Percentiles rank a stretch among this genome's conserved stretches.
Evolutionary conservation across 2,329 filamentous ascomycete species (phyloP).

Genomic region (Tolypocladium paradoxum): DNA sequence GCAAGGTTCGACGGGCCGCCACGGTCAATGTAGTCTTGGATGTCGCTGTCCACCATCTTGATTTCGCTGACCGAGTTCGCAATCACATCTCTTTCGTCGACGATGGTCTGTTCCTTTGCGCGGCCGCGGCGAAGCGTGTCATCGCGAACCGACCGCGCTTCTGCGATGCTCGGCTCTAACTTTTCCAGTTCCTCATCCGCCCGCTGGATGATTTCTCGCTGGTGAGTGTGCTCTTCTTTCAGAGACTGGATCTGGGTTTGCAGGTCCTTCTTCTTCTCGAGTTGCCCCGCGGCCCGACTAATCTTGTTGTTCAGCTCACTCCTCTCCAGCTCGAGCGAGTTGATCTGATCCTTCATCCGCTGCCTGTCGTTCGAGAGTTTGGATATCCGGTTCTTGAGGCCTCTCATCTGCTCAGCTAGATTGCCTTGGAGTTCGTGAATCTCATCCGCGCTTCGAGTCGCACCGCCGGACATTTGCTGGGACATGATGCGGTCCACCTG

Average conservation of each 20-base stretch:
- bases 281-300: constrained; percentile 56
- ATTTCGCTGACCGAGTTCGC: constrained; percentile 69
- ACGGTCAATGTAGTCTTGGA: constrained; percentile 66
- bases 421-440: constrained; percentile 67
- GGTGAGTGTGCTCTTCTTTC: constrained; percentile 55
- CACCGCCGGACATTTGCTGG: constrained; percentile 59
- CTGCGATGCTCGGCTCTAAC: constrained; percentile 65
- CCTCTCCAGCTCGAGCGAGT: constrained; percentile 62
- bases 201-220: constrained; percentile 57
- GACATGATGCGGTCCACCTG: constrained; percentile 67
- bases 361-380: constrained; percentile 63
- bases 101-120: constrained; percentile 60
- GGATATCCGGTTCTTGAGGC: constrained; percentile 50
- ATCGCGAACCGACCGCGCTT: constrained; percentile 66
- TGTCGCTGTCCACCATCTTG: constrained; percentile 62
- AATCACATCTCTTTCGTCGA: constrained; percentile 60
- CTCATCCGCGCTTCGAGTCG: constrained; percentile 64
- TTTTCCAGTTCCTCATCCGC: constrained; percentile 63
- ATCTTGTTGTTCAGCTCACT: constrained; percentile 67
- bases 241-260: constrained; percentile 62
- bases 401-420: constrained; percentile 56
- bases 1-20: constrained; percentile 64
- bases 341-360: constrained; percentile 56
- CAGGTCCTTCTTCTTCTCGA: constrained; percentile 71
- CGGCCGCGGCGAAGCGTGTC: constrained; percentile 64